These are phyloP conservation scores for Nakaseomyces uthaithaninus DNA, from an alignment of 1,139 yeast species.

Conservation along the genomic window DNA sequence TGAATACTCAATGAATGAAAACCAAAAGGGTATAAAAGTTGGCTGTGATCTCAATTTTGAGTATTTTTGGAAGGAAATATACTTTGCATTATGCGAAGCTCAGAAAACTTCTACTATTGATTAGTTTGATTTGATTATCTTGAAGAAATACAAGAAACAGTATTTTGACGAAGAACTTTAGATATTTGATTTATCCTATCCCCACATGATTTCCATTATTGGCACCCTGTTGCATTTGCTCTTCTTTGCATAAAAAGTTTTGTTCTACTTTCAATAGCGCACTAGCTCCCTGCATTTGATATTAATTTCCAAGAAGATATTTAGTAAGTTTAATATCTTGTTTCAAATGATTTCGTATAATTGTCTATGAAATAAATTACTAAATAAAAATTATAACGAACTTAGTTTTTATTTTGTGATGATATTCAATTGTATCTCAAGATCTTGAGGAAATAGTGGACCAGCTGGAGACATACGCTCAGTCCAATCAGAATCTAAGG, in stretches of 20 bases:
- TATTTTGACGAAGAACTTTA: too few relatives aligned
- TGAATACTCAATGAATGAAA: slow-evolving; percentile 28
- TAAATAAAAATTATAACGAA: neutral
- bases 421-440: slow-evolving; percentile 20
- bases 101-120: slow-evolving; percentile 21
- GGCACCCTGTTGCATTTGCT: too few relatives aligned
- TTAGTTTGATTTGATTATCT: too few relatives aligned
- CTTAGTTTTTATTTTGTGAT: slow-evolving; percentile 7
- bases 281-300: too few relatives aligned
- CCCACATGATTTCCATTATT: neutral
- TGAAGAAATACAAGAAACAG: too few relatives aligned
- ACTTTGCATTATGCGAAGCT: slow-evolving; percentile 36
- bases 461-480: slow-evolving; percentile 46
- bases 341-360: too few relatives aligned
- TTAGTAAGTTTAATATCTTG: too few relatives aligned
- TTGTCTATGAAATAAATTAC: neutral
- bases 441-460: slow-evolving; percentile 34
- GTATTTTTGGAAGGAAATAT: slow-evolving; percentile 47
- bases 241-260: too few relatives aligned
- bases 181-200: too few relatives aligned
- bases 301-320: too few relatives aligned
- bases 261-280: too few relatives aligned
- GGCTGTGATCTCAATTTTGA: slow-evolving; percentile 40
- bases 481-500: slow-evolving; percentile 40
- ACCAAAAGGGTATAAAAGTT: slow-evolving; percentile 37